Base-by-base conservation (phyloP, 2,329 filamentous ascomycete species). In the Tolypocladium ovalisporum region DNA sequence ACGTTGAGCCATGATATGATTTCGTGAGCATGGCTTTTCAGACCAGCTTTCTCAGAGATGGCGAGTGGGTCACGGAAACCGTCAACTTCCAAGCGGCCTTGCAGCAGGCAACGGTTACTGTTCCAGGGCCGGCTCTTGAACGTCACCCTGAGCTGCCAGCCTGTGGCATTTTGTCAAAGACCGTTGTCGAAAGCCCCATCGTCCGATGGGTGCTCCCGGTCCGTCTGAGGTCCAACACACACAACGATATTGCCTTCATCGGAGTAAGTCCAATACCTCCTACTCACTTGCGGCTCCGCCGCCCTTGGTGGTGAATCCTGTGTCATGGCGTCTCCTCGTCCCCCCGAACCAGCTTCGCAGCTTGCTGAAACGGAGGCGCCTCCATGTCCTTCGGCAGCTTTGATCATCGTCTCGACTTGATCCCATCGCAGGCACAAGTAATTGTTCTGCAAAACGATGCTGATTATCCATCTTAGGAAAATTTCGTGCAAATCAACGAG, bases 201-300 rank as follows among this genome's bases (percentile, higher is more conserved):
- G 80, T 87, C 57, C 86, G 87, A 66, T 88, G 82, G 76, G 87
- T 97, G 49, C 75, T 96, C 17, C 89, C 91, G 15, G 89, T 86
- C n/a, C 83, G 86, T 59, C 76, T 97, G 59, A 82, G 92, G 58
- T 85, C 85, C 57, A 77, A 79, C 55, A 72, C 79, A 49, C 78
- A 85, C 59, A 91, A 94, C 63, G 92, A 97, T 73, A 83, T 97
- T 61, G 86, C 92, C 40, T 90, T 96, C 64, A 80, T 99, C 58
- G 89, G 91, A 56, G 85, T 88, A 77, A 73, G 84, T 79, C 27
- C 22, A 15, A 37, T 34, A n/a, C 35, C 44, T 13, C 27, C 29
- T 36, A 22, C 8, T 24, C 39, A 58, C 44, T 56, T 55, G 54
- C 49, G 24, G 17, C 44, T 32, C 27, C 17, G 27, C 17, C 27